These are phyloP conservation scores for Salvia splendens DNA, from an alignment of 257 asterid species.

Conservation along the genomic window DNA sequence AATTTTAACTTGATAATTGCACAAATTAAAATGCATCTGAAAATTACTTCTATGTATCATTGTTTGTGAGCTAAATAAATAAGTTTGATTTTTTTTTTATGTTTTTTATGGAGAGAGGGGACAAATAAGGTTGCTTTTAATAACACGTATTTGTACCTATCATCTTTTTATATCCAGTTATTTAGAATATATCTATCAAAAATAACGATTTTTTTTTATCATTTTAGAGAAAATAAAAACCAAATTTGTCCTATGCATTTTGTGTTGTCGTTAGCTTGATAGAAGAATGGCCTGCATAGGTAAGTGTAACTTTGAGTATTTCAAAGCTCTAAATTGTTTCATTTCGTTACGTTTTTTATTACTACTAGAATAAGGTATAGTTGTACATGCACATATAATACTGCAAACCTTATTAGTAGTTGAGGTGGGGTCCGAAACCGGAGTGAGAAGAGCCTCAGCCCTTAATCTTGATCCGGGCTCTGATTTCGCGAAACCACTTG, in stretches of 20 bases:
- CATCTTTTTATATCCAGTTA: no score
- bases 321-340: neutral
- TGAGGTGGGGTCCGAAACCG: slow-evolving; percentile 61
- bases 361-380: neutral
- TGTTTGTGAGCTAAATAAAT: no score
- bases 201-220: no score
- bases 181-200: no score
- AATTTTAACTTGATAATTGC: no score
- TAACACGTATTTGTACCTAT: neutral
- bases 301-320: neutral
- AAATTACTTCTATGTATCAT: no score
- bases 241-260: neutral
- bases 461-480: slow-evolving; percentile 37
- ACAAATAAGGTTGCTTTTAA: neutral
- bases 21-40: no score
- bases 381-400: neutral
- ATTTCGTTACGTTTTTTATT: neutral
- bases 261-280: neutral
- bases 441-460: slow-evolving; percentile 49
- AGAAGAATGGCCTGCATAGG: neutral
- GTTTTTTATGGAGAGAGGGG: no score
- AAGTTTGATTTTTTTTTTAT: no score
- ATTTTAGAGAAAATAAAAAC: no score
- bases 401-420: slow-evolving; percentile 56
- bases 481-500: slow-evolving; percentile 35